Conservation (phyloP, 2,329 filamentous ascomycete genomes). For the Colletotrichum coccodes region DNA sequence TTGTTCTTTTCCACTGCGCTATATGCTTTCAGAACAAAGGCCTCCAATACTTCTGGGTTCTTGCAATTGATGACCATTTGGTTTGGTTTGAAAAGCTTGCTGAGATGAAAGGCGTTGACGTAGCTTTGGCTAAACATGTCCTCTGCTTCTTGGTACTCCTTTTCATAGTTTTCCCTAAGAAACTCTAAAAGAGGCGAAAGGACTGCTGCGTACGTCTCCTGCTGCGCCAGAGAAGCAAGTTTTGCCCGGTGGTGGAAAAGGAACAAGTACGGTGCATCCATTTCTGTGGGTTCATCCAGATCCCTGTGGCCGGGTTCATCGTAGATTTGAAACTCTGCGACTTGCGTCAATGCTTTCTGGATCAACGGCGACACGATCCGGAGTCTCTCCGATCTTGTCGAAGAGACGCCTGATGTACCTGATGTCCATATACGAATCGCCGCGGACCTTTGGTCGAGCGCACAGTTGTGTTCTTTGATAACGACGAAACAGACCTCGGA, state of each 20-base stretch:
- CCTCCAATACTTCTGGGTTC: neutral
- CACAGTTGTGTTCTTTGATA: neutral
- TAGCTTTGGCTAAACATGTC: neutral
- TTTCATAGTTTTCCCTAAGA: neutral
- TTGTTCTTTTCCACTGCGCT: neutral
- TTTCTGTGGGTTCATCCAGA: neutral
- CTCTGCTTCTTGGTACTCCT: neutral
- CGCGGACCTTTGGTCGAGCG: neutral
- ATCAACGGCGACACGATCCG: neutral
- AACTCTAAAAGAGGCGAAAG: neutral
- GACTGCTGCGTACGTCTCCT: neutral
- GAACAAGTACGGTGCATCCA: neutral
- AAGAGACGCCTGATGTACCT: neutral
- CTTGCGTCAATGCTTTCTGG: neutral
- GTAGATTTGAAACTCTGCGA: neutral
- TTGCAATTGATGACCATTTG: neutral
- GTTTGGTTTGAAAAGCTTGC: conserved; percentile 1
- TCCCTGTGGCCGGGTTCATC: neutral
- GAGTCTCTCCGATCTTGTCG: neutral
- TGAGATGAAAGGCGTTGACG: neutral
- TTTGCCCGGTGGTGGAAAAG: neutral
- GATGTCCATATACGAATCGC: neutral
- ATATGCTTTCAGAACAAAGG: neutral
- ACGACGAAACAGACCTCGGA: neutral
- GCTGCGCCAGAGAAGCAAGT: neutral